A percentile compares a stretch with the other conserved stretches of the same genome.
These are phyloP conservation scores for Mycena venus DNA, from an alignment of 768 basidiomycete genomes.

Conservation along the genomic window DNA sequence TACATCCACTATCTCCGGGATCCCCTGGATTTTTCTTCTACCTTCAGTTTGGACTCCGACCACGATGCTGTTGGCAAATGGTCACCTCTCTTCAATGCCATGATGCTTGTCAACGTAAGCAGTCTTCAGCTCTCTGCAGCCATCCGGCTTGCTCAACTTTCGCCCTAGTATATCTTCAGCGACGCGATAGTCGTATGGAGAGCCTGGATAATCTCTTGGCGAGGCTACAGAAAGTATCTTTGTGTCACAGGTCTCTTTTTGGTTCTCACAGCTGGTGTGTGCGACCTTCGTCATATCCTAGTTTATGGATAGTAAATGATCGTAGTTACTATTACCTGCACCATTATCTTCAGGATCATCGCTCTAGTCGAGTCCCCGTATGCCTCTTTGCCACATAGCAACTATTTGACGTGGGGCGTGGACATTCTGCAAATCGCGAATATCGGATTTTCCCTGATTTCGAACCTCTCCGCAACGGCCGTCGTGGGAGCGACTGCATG, in stretches of 20 bases:
- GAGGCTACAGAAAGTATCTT: neutral
- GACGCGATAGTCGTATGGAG: constrained; percentile 23
- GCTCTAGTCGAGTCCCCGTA: neutral
- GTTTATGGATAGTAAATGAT: neutral
- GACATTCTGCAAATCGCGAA: constrained; percentile 23
- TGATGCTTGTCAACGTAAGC: constrained; percentile 5
- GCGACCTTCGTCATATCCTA: neutral
- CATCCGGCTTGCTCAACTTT: neutral
- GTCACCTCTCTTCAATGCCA: constrained; percentile 11
- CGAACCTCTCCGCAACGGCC: constrained; percentile 28
- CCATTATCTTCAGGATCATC: constrained; percentile 22
- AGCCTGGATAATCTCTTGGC: constrained; percentile 18
- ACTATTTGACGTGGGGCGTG: constrained; percentile 5
- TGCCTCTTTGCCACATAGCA: neutral
- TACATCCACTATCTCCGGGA: neutral
- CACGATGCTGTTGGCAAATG: constrained; percentile 11
- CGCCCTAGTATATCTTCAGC: constrained; percentile 6
- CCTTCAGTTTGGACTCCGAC: neutral
- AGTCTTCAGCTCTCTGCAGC: neutral
- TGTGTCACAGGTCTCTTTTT: constrained; percentile 1
- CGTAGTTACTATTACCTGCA: neutral
- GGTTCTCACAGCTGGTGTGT: constrained; percentile 15
- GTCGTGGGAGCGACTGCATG: constrained; percentile 26
- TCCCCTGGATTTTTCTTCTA: too few species aligned
- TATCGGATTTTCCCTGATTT: constrained; percentile 25